Percentiles rank a stretch among this genome's conserved stretches.
Conservation (phyloP, 140 eudicot species). For the Stevia rebaudiana region DNA sequence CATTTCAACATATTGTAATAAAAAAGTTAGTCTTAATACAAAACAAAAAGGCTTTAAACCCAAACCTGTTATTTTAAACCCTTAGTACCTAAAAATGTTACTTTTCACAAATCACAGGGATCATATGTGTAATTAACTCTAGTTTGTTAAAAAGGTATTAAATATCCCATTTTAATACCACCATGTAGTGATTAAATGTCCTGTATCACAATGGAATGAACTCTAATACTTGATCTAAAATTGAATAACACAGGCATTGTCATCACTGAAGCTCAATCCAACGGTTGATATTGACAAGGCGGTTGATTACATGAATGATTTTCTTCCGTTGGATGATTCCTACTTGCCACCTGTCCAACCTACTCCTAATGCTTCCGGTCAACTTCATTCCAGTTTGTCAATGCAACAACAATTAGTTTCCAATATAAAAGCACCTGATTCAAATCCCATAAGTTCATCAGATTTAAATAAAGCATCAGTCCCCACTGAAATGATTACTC, state of each 20-base stretch:
- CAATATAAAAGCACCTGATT: conserved; percentile 37
- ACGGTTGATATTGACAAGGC: conserved; percentile 56
- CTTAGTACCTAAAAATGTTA: too few relatives aligned
- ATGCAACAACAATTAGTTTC: conserved; percentile 21
- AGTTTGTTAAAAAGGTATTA: not conserved
- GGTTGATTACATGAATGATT: conserved; percentile 60
- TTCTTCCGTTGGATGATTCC: conserved; percentile 45
- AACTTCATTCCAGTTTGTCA: conserved; percentile 19
- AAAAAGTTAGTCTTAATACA: too few relatives aligned
- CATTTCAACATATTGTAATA: too few relatives aligned
- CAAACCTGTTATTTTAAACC: too few relatives aligned
- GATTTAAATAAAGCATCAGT: conserved; percentile 34
- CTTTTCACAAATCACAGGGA: too few relatives aligned
- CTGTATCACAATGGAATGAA: not conserved
- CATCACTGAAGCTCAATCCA: conserved; percentile 40
- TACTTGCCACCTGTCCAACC: conserved; percentile 27
- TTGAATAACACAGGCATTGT: conserved; percentile 44
- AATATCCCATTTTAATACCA: not conserved
- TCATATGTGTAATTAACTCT: too few relatives aligned
- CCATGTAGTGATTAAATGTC: not conserved
- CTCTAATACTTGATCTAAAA: conserved; percentile 1
- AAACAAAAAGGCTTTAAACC: too few relatives aligned
- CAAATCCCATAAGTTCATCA: conserved; percentile 27
- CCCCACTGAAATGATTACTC: conserved; percentile 72
- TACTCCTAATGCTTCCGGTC: conserved; percentile 9